phyloP scores from a whole-genome alignment of 2,329 filamentous ascomycete species.

The Aspergillus awamori region DNA sequence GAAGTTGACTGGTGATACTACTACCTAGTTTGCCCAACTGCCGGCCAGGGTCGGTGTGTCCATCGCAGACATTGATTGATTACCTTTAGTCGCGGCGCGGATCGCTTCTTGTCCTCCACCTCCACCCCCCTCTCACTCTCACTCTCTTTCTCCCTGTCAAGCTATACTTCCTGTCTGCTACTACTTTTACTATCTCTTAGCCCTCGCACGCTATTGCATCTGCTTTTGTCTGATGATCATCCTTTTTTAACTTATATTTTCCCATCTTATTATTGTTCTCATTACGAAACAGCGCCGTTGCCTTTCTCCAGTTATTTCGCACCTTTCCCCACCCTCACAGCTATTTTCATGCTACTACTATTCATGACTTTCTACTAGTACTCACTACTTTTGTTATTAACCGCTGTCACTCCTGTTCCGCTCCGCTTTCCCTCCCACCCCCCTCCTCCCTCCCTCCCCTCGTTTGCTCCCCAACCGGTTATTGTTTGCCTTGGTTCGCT shows the following conservation, averaged over 20 bases:
- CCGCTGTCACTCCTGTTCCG: conserved; percentile 1
- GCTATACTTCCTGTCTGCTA: conserved; percentile 8
- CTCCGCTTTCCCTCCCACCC: conserved; percentile 2
- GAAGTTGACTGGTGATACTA: neutral
- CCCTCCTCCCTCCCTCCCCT: conserved; percentile 7
- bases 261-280: conserved; percentile 1
- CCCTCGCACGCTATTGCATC: neutral
- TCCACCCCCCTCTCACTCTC: neutral
- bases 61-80: conserved; percentile 9
- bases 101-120: conserved; percentile 7
- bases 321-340: conserved; percentile 8
- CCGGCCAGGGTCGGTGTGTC: conserved; percentile 14
- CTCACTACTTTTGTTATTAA: conserved; percentile 2
- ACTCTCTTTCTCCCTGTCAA: neutral
- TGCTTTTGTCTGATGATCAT: conserved; percentile 8
- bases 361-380: conserved; percentile 13
- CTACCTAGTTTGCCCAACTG: neutral
- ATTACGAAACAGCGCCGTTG: conserved; percentile 8
- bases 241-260: conserved; percentile 11
- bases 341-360: conserved; percentile 10
- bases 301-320: neutral
- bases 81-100: conserved; percentile 7
- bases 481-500: conserved; percentile 2
- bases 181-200: neutral
- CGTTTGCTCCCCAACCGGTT: conserved; percentile 1